phyloP scores from a whole-genome alignment of 192 early-diverging fungal genomes.

The Coemansia sp. region DNA sequence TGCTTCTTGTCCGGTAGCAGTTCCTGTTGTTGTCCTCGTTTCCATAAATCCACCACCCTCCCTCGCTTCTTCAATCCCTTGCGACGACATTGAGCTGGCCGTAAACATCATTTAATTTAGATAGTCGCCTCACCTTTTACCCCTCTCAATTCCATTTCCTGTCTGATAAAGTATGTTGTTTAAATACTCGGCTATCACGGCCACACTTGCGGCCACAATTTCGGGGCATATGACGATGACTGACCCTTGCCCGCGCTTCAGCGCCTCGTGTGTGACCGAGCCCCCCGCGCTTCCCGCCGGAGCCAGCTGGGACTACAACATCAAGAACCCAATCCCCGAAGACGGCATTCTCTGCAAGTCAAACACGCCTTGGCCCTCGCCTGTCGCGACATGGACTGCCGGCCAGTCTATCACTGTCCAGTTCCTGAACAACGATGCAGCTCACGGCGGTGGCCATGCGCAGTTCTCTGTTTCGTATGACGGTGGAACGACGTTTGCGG shows the following conservation, averaged over 20 bases:
- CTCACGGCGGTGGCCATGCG: slow-evolving; percentile 62
- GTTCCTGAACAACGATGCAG: slow-evolving; percentile 30
- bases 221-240: slow-evolving; percentile 40
- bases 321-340: slow-evolving; percentile 37
- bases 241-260: slow-evolving; percentile 44
- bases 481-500: slow-evolving; percentile 53
- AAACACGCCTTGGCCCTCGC: slow-evolving; percentile 30
- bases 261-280: slow-evolving; percentile 25
- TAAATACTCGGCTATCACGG: neutral
- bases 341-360: slow-evolving; percentile 46
- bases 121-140: neutral
- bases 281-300: slow-evolving; percentile 43
- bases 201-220: neutral
- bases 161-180: neutral
- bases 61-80: neutral
- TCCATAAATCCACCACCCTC: neutral
- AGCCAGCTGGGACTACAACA: slow-evolving; percentile 39
- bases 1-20: neutral
- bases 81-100: neutral
- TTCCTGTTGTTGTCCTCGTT: neutral
- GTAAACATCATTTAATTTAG: neutral
- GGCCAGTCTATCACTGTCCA: slow-evolving; percentile 39
- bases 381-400: slow-evolving; percentile 38
- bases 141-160: neutral
- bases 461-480: slow-evolving; percentile 60